Percentiles rank a stretch among this genome's conserved stretches.
Conservation (phyloP, 202 grass and related monocot species). For the Brachypodium distachyon region DNA sequence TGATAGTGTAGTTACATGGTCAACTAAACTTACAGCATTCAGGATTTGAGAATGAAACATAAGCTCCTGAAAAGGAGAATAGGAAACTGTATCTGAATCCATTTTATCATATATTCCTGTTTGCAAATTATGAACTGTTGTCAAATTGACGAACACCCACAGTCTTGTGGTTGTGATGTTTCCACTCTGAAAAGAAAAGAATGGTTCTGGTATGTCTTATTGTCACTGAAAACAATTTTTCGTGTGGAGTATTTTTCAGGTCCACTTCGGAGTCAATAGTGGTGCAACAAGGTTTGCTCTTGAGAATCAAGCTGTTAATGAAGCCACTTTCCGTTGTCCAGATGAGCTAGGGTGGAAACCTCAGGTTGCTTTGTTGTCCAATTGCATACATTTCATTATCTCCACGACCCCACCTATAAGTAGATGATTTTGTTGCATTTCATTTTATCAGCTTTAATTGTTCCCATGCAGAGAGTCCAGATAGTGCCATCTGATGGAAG, state of each 20-base stretch:
- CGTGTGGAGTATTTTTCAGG: slow-evolving; percentile 24
- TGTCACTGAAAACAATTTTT: not conserved
- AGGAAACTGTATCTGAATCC: not conserved
- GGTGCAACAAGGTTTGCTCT: slow-evolving; percentile 80
- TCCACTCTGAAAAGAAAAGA: not conserved
- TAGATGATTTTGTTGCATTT: slow-evolving; percentile 4
- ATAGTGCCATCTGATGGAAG: slow-evolving; percentile 81
- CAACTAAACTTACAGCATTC: not conserved
- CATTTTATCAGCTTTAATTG: slow-evolving; percentile 25
- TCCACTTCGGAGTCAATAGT: slow-evolving; percentile 95
- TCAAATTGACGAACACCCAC: not conserved
- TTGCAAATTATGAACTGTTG: not conserved
- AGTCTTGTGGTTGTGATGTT: not conserved
- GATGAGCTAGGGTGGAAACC: slow-evolving; percentile 99
- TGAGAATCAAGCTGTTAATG: slow-evolving; percentile 92
- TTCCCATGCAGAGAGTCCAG: slow-evolving; percentile 54
- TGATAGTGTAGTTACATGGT: not conserved
- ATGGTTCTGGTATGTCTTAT: not conserved
- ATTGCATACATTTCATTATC: not conserved
- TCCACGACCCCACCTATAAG: not conserved
- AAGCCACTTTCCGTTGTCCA: slow-evolving; percentile 93
- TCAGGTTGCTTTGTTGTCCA: slow-evolving; percentile 45
- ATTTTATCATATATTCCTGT: not conserved
- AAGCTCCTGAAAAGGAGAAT: not conserved
- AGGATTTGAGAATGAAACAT: not conserved